Base-by-base conservation (phyloP, 2,329 filamentous ascomycete genomes). In the Arachnomyces sp. region DNA sequence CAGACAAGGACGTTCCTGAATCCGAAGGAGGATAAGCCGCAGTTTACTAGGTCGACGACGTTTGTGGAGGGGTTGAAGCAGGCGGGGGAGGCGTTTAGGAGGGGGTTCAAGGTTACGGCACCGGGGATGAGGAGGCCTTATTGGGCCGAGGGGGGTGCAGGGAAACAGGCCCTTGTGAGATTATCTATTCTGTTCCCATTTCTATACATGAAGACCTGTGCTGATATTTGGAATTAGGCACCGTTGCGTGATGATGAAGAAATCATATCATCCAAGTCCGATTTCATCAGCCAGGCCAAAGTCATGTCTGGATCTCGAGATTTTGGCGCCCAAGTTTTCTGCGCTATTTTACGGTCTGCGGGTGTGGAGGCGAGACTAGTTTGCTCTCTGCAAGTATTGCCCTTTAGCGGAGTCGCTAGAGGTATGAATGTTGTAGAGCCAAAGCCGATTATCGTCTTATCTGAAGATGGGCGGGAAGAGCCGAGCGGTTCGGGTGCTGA, bases 261-360 rank as follows among this genome's bases (percentile, higher is more conserved):
- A 52, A 70, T 77, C 1, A 74, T 79, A 14, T 63, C 83, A 36
- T 82, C 87, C 18, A 80, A 75, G 43, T 65, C 71, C 0, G 86
- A 93, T 48, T 96, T 96, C 52, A 71, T 74, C 3, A 70, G 71
- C 29, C 81, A 84, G 20, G 86, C 89, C 0, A 73, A 68, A 44
- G 75, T 66, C 4, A 62, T 94, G 13, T 70, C 79, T 48, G 93
- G 90, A 0, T 96, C 90, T 7, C 78, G 89, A 48, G 92, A 98
- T 59, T 72, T 93, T 7, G 92, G 89, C 1, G 84, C 87, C 2
- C 89, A 96, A 58, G 61, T 98, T 0, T 94, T 93, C 54, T 96
- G 92, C 59, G 84, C 89, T 2, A 63, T 96, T 25, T 71, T 98
- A 3, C 80, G 92, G 13, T 77, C 79, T n/a, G 78, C 75, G n/a